phyloP scores from a whole-genome alignment of 1,139 yeast genomes.

The Komagataea norvegica region DNA sequence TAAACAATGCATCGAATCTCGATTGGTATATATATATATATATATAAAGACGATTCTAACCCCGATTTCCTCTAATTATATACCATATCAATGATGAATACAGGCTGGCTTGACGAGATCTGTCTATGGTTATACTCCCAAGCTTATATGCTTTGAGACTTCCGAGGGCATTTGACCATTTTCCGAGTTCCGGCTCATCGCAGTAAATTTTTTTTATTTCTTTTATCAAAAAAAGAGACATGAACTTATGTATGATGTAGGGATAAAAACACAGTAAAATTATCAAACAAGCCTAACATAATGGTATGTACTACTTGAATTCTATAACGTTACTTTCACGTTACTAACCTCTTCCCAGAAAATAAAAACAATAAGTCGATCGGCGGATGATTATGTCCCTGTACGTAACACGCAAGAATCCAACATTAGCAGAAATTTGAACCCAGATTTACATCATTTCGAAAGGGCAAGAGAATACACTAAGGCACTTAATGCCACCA shows the following conservation, averaged over 20 bases:
- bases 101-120: too few species aligned
- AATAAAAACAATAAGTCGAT: slow-evolving; percentile 85
- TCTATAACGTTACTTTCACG: too few species aligned
- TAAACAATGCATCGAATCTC: too few species aligned
- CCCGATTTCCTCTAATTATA: too few species aligned
- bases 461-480: slow-evolving; percentile 97
- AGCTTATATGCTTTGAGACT: not conserved
- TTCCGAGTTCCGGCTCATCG: slow-evolving; percentile 15
- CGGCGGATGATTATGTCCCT: slow-evolving; percentile 88
- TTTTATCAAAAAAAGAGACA: not conserved
- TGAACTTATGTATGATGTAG: not conserved
- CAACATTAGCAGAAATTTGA: slow-evolving; percentile 80
- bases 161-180: not conserved
- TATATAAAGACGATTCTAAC: too few species aligned
- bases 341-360: slow-evolving; percentile 41
- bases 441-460: slow-evolving; percentile 94
- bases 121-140: not conserved
- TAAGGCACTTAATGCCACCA: slow-evolving; percentile 90
- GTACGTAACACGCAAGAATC: slow-evolving; percentile 87
- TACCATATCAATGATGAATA: too few species aligned
- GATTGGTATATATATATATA: too few species aligned
- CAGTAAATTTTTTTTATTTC: slow-evolving; percentile 6
- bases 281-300: too few species aligned
- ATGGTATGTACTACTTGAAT: too few species aligned
- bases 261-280: not conserved